Evolutionary conservation across 768 basidiomycete species (phyloP), one percentile per base, ranked within the genome.

Genomic region (Myochromella boudieri): DNA sequence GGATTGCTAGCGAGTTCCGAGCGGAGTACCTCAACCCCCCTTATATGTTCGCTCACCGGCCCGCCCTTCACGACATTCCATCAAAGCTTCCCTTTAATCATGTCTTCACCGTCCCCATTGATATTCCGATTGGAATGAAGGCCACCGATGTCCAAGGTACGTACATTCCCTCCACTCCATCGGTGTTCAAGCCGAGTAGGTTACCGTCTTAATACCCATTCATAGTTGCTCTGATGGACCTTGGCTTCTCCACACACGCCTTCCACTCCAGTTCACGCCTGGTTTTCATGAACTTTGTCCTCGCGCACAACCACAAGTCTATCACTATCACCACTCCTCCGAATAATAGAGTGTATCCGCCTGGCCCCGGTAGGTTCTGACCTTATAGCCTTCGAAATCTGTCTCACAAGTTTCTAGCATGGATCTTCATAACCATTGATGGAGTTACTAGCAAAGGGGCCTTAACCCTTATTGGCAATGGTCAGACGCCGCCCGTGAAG

Each of bases 21-120:
- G 63, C 70, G 9, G 71, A 76, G 54, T 71, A 68, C 45, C 60
- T 70, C 25, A 68, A 68, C 36, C 74, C 72, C 2, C 72, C 74
- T 3, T 75, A 68, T 58, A 70, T 75, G 67, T 62, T 57, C 14
- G 58, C 60, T 25, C 54, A 55, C 4, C 62, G 73, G 11, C 73
- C 72, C 5, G 56, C 56, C 1, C 49, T 71, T 38, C 63, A 57
- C 17, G 63, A 68, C 27, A 56, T 68, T 3, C 71, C 73, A 1
- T 60, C 56, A n/a, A 67, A 63, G 21, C 61, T 75, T 31, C 60
- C 58, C 22, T 75, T 70, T 56, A 66, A 66, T 36, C 56, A 64
- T 27, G 50, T 49, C 37, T 70, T 73, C 51, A 68, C 51, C 17
- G 55, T 73, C 6, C 42, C 58, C 40, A 60, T 72, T 12, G 50